Conservation (phyloP, 2,329 filamentous ascomycete genomes). For the Orbilia ellipsospora region DNA sequence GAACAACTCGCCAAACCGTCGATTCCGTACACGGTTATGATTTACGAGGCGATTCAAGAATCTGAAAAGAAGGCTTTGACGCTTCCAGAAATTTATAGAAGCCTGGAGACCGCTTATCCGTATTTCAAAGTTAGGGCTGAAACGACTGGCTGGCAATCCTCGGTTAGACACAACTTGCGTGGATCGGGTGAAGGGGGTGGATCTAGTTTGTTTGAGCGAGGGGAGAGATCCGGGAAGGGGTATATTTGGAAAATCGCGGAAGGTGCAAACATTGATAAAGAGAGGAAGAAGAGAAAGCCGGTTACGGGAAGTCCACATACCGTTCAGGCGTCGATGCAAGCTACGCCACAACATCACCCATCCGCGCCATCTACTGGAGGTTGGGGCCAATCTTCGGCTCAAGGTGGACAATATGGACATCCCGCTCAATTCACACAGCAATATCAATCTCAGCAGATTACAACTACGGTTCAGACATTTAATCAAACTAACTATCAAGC, state of each 20-base stretch:
- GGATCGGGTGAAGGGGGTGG: constrained; percentile 62
- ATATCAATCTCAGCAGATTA: constrained; percentile 29
- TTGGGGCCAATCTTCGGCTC: constrained; percentile 23
- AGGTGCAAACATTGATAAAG: constrained; percentile 69
- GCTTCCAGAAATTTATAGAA: constrained; percentile 71
- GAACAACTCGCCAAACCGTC: constrained; percentile 77
- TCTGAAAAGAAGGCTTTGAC: constrained; percentile 67
- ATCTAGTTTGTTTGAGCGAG: constrained; percentile 69
- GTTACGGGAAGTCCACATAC: constrained; percentile 37
- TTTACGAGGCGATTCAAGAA: constrained; percentile 69
- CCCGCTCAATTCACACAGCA: constrained; percentile 32
- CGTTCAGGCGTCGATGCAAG: constrained; percentile 17
- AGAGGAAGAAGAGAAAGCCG: constrained; percentile 64
- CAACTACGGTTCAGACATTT: constrained; percentile 4
- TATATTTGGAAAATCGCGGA: constrained; percentile 69
- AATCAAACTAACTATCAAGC: constrained; percentile 23
- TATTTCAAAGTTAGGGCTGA: constrained; percentile 69
- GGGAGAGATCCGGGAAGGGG: constrained; percentile 68
- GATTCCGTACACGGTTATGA: constrained; percentile 70
- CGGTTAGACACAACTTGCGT: constrained; percentile 71
- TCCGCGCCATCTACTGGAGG: constrained; percentile 24
- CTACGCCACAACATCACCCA: constrained; percentile 9
- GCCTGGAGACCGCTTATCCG: constrained; percentile 70
- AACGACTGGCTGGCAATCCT: constrained; percentile 72
- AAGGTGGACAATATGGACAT: constrained; percentile 27